Base-by-base conservation (phyloP, 257 asterid species). In the Gardenia jasminoides region DNA sequence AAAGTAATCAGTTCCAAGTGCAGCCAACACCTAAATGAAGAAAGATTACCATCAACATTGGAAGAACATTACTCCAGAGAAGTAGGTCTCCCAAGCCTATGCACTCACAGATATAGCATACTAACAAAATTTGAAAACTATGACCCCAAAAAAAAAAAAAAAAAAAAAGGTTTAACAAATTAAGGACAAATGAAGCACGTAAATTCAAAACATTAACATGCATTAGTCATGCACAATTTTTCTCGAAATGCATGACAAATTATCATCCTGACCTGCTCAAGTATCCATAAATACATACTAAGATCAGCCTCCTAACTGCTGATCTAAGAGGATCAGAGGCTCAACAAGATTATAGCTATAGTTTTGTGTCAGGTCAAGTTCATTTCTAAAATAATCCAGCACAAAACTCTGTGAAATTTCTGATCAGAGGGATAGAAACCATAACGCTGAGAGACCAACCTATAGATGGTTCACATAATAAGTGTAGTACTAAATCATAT, bases 1-100 rank as follows among this genome's bases (percentile, higher is more conserved):
- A 78, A 96, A 93, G 85, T 92, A 96, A 31, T 81, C 84, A 36
- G 96, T 86, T 83, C 98, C 99, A 74, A 96, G 92, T 72, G 99
- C 99, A 80, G 99, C 93, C 89, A 93, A 81, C 56, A 96, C 99
- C 99, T 96, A 82, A 74, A 81, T 59, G 81, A 78, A 56, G 22
- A 62, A 30, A 28, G 58, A 28, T 48, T 54, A 70, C 44, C 54
- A 82, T 80, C 46, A 77, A 28, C 81, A 48, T 65, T 56, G 30
- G 31, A 39, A 69, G 41, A 79, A 39, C 24, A 22, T 71, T 28
- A 61, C 69, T 5, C 52, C 72, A 43, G 19, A 47, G 15, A 62
- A 19, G 44, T 52, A 56, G 7, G n/a, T 44, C 78, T 39, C 39
- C 28, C 30, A 52, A 74, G 36, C 33, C 22, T 22, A 56, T 43